These are phyloP conservation scores for Tuber brumale DNA, from an alignment of 495 filamentous ascomycete species.

Conservation along the genomic window DNA sequence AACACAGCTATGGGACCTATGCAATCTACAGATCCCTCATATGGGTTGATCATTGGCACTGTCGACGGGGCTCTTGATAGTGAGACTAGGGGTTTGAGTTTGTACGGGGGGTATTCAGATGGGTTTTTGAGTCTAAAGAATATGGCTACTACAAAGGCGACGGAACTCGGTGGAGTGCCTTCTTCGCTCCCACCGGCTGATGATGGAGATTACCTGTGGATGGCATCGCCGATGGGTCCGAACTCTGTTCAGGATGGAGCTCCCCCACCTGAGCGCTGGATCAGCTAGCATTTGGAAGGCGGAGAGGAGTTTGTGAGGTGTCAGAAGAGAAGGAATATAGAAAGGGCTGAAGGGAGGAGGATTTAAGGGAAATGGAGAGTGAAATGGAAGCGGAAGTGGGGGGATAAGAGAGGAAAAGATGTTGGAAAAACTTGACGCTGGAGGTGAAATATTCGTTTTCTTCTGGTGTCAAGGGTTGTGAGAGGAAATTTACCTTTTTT, in stretches of 20 bases:
- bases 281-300: conserved; percentile 15
- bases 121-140: conserved; percentile 31
- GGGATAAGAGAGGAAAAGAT: not conserved
- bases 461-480: conserved; percentile 10
- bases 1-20: conserved; percentile 8
- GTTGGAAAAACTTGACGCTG: conserved; percentile 6
- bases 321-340: conserved; percentile 10
- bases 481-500: conserved; percentile 22
- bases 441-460: too few species aligned
- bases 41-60: conserved; percentile 30
- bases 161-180: conserved; percentile 30
- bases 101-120: conserved; percentile 31
- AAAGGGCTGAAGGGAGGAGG: not conserved
- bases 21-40: conserved; percentile 1
- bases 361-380: not conserved
- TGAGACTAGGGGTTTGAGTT: conserved; percentile 30
- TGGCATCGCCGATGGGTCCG: conserved; percentile 30
- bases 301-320: conserved; percentile 7
- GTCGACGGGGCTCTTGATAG: conserved; percentile 31
- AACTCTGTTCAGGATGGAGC: conserved; percentile 23
- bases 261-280: conserved; percentile 27
- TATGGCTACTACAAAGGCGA: conserved; percentile 33
- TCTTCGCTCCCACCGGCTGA: conserved; percentile 30
- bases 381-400: not conserved
- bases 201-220: conserved; percentile 39